Conservation (phyloP, 1,284 basidiomycete genomes). For the Cryptococcus wingfieldii region DNA sequence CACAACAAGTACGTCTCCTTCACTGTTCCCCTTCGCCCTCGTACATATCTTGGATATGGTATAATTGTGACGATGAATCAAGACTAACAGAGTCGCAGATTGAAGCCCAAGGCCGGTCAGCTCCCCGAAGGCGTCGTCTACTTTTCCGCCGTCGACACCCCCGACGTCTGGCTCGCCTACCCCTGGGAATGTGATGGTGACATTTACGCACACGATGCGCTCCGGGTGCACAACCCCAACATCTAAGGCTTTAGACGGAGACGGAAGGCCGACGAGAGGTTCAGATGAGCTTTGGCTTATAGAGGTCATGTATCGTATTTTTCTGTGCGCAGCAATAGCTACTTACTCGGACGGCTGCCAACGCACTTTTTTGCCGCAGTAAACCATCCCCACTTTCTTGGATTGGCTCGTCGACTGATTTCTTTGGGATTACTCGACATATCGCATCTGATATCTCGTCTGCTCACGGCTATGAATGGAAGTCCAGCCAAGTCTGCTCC, state of each 20-base stretch:
- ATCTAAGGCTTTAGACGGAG: neutral
- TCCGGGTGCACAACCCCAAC: conserved; percentile 33
- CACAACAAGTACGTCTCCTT: conserved; percentile 67
- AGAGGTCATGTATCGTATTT: too few relatives aligned
- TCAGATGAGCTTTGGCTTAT: too few relatives aligned
- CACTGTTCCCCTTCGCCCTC: neutral
- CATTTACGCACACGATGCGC: conserved; percentile 43
- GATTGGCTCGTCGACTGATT: too few relatives aligned
- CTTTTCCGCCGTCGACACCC: conserved; percentile 48
- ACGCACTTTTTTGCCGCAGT: too few relatives aligned
- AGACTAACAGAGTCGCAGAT: conserved; percentile 31
- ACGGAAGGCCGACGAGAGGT: too few relatives aligned
- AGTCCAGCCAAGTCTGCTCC: too few relatives aligned
- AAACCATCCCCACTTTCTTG: too few relatives aligned
- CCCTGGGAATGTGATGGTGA: conserved; percentile 47
- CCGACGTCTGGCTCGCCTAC: conserved; percentile 50
- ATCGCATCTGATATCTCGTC: too few relatives aligned
- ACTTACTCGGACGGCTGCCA: too few relatives aligned
- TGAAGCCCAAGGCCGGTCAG: conserved; percentile 72
- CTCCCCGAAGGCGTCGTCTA: conserved; percentile 56
- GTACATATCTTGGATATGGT: neutral
- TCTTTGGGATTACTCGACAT: too few relatives aligned
- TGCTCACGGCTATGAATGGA: too few relatives aligned
- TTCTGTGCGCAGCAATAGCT: too few relatives aligned
- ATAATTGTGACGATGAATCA: neutral